phyloP scores from a whole-genome alignment of 306 rosid genomes.

The Vachellia collinsii region DNA sequence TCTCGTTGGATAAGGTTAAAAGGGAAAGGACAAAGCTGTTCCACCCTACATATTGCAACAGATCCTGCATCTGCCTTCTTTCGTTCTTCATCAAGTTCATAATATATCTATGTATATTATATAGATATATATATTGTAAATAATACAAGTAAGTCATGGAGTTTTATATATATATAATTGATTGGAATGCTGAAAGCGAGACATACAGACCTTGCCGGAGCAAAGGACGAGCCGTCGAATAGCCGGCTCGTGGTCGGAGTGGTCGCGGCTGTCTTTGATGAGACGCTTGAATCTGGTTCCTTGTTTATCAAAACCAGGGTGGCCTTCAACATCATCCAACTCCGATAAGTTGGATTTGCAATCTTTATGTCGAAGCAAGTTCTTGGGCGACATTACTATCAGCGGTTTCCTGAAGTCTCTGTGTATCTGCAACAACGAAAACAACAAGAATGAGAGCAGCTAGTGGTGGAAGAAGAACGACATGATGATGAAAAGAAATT shows the following conservation, averaged over 20 bases:
- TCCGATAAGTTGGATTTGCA: constrained; percentile 89
- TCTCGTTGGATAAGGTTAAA: constrained; percentile 85
- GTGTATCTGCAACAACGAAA: constrained; percentile 54
- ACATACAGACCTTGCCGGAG: constrained; percentile 79
- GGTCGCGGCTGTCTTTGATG: constrained; percentile 79
- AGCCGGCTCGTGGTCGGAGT: constrained; percentile 79
- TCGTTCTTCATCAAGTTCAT: constrained; percentile 85
- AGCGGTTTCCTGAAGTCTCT: constrained; percentile 95
- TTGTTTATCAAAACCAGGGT: constrained; percentile 94
- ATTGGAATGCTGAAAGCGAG: background rate
- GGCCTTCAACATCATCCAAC: constrained; percentile 94
- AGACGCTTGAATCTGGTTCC: constrained; percentile 97
- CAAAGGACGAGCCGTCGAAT: constrained; percentile 80
- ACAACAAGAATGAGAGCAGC: too few species aligned
- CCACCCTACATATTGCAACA: constrained; percentile 93
- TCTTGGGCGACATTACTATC: constrained; percentile 90
- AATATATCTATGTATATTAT: constrained; percentile 53
- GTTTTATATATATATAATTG: background rate
- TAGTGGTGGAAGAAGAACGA: background rate
- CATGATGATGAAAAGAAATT: too few species aligned
- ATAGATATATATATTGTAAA: too few species aligned
- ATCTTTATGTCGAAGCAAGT: constrained; percentile 83
- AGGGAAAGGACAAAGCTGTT: constrained; percentile 95
- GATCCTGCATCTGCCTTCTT: constrained; percentile 67
- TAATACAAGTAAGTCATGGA: too few species aligned